Conservation (phyloP, 257 asterid genomes). For the Echites panduratus region DNA sequence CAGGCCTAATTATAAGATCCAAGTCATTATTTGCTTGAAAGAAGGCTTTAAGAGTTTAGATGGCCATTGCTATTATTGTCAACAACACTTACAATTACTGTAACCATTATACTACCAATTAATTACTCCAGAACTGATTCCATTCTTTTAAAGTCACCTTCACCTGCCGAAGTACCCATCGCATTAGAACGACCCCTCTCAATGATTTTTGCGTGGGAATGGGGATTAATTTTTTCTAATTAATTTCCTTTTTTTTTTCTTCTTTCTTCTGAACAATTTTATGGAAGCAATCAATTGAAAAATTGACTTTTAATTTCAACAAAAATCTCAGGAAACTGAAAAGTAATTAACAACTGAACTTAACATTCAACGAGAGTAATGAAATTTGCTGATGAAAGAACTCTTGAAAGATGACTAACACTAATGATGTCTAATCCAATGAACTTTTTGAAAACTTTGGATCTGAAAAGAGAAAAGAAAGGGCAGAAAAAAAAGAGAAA, state of each 20-base stretch:
- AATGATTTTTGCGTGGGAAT: conserved; percentile 18
- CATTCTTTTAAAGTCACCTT: background rate
- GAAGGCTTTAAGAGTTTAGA: background rate
- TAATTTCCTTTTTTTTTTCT: no score
- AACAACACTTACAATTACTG: background rate
- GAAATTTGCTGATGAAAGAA: conserved; percentile 10
- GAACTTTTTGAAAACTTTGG: conserved; percentile 14
- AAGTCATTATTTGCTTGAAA: conserved; percentile 4
- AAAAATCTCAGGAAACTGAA: background rate
- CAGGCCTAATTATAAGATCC: background rate
- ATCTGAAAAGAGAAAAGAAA: background rate
- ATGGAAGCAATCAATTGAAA: conserved; percentile 1
- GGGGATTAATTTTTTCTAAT: background rate
- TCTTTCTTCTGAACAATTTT: background rate
- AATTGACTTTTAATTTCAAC: conserved; percentile 9
- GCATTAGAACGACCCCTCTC: conserved; percentile 6
- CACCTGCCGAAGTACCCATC: background rate
- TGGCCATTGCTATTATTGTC: conserved; percentile 8
- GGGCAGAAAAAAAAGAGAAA: no score
- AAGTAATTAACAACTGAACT: background rate
- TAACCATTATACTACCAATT: background rate
- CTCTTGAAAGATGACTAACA: conserved; percentile 12
- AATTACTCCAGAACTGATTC: background rate
- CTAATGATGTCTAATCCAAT: conserved; percentile 19
- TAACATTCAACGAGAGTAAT: conserved; percentile 17